Evolutionary conservation across 2,329 filamentous ascomycete species (phyloP).

Genomic region (Colletotrichum lini): DNA sequence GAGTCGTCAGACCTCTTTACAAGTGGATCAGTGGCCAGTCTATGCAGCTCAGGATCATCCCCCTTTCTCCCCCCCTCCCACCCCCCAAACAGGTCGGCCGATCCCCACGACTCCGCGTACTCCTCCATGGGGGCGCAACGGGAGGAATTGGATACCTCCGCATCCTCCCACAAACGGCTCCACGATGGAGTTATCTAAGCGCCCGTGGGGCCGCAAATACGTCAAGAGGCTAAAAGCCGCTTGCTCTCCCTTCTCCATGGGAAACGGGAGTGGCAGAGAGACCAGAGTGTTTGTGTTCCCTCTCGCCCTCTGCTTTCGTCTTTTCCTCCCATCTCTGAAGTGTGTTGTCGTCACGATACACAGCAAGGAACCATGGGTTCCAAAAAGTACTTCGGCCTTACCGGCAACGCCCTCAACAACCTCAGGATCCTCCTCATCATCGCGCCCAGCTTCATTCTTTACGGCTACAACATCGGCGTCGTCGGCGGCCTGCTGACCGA

Average conservation of each 20-base stretch:
- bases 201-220: conserved; percentile 14
- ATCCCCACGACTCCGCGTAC: conserved; percentile 30
- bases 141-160: conserved; percentile 36
- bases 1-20: conserved; percentile 2
- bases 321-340: neutral
- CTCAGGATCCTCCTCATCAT: conserved; percentile 60
- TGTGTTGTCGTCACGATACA: neutral
- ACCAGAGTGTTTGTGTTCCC: neutral
- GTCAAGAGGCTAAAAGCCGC: conserved; percentile 17
- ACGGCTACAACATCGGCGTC: conserved; percentile 58
- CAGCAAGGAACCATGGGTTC: conserved; percentile 22
- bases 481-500: conserved; percentile 54
- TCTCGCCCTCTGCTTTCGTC: neutral
- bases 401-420: conserved; percentile 52
- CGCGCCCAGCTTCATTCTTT: conserved; percentile 58
- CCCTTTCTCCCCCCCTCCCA: neutral
- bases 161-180: conserved; percentile 32
- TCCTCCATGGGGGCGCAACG: conserved; percentile 27
- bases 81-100: neutral
- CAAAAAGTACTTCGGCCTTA: conserved; percentile 50
- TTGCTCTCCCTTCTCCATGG: neutral
- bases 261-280: neutral
- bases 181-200: conserved; percentile 30
- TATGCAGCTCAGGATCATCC: conserved; percentile 20
- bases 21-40: neutral